These are phyloP conservation scores for Penicillium salamii DNA, from an alignment of 495 filamentous ascomycete species.

Conservation along the genomic window DNA sequence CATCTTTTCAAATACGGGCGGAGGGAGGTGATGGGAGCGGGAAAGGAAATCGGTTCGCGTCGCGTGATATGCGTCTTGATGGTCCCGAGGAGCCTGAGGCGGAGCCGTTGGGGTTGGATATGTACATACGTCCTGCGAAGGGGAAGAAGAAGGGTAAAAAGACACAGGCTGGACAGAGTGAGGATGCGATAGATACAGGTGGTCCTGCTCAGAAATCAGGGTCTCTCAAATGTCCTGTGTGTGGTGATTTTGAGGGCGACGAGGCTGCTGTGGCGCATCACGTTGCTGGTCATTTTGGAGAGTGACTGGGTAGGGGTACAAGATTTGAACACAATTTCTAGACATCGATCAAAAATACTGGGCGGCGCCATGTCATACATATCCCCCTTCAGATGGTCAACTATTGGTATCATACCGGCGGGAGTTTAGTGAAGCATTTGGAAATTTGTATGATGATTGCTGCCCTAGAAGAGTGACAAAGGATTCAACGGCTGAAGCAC, in stretches of 20 bases:
- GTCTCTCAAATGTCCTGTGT: conserved; percentile 20
- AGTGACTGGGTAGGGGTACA: too few relatives aligned
- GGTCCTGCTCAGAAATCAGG: not conserved
- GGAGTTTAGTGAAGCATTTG: too few relatives aligned
- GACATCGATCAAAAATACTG: too few relatives aligned
- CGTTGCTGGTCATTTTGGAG: conserved; percentile 26
- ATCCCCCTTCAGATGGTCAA: too few relatives aligned
- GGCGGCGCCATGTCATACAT: too few relatives aligned
- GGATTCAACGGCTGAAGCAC: too few relatives aligned
- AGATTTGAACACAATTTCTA: too few relatives aligned
- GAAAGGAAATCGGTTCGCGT: conserved; percentile 6
- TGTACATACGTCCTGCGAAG: conserved; percentile 10
- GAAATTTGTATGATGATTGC: too few relatives aligned
- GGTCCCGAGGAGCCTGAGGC: conserved; percentile 9
- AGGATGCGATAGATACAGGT: not conserved
- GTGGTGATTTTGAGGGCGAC: conserved; percentile 24
- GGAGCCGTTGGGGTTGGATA: conserved; percentile 8
- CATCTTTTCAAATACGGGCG: too few relatives aligned
- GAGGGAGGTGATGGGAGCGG: conserved; percentile 1
- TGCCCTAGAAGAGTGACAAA: too few relatives aligned
- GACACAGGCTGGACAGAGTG: not conserved
- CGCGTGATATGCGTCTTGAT: conserved; percentile 7
- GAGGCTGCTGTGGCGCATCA: conserved; percentile 30
- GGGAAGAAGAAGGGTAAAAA: conserved; percentile 8
- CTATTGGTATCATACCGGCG: too few relatives aligned